phyloP scores from a whole-genome alignment of 2,329 filamentous ascomycete genomes.

The Stagonosporopsis vannaccii region DNA sequence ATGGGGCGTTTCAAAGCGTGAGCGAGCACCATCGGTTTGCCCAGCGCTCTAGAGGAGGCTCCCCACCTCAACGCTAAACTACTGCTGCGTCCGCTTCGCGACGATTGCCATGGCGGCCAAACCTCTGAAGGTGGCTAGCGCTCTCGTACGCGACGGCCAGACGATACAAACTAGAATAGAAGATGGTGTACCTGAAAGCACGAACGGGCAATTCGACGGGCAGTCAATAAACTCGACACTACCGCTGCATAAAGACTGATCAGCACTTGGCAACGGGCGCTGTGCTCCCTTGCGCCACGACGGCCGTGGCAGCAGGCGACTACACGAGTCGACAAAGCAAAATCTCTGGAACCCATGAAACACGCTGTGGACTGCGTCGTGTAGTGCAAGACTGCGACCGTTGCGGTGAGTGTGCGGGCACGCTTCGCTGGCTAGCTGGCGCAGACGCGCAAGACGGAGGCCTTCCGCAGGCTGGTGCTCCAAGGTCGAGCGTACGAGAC shows the following conservation, averaged over 20 bases:
- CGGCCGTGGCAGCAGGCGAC: constrained; percentile 19
- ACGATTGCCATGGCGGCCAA: constrained; percentile 4
- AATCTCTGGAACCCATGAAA: constrained; percentile 25
- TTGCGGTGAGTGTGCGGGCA: constrained; percentile 9
- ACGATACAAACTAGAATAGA: constrained; percentile 1
- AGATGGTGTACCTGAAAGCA: constrained; percentile 30
- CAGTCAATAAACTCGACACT: constrained; percentile 16
- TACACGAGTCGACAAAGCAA: constrained; percentile 25
- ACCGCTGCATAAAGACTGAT: constrained; percentile 35
- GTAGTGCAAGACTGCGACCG: constrained; percentile 8
- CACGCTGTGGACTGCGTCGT: constrained; percentile 24
- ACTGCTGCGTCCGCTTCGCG: constrained; percentile 3
- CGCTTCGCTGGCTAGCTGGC: constrained; percentile 12
- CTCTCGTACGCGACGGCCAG: background rate
- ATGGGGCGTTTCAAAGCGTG: constrained; percentile 26
- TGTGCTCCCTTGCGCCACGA: constrained; percentile 24
- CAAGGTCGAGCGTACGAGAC: background rate
- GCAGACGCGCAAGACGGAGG: constrained; percentile 14
- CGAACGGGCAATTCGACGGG: constrained; percentile 21
- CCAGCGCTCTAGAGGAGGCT: constrained; percentile 17
- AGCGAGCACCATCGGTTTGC: constrained; percentile 22
- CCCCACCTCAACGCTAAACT: constrained; percentile 8
- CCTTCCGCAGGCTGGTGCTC: constrained; percentile 16
- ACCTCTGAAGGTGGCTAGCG: constrained; percentile 7
- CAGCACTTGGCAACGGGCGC: constrained; percentile 39